phyloP scores from a whole-genome alignment of 164 flowering plant species.

The Liquidambar formosana region DNA sequence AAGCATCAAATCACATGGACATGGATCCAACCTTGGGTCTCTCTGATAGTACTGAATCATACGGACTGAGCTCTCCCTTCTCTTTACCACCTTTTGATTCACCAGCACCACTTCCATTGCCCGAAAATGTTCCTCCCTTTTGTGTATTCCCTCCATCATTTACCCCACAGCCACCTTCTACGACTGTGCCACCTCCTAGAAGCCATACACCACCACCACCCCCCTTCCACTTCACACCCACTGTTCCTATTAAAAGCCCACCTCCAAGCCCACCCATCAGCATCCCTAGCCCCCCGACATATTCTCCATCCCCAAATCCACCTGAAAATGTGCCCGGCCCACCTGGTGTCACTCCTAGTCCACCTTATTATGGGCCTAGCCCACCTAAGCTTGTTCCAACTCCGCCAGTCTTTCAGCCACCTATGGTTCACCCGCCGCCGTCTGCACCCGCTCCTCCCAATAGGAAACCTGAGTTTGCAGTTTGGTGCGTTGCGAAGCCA shows the following conservation, averaged over 20 bases:
- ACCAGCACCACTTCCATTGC: constrained; percentile 9
- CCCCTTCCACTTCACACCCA: too few relatives aligned
- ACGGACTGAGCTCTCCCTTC: neutral
- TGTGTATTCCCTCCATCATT: neutral
- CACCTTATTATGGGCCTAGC: constrained; percentile 5
- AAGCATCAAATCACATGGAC: neutral
- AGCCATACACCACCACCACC: too few relatives aligned
- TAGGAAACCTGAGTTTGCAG: neutral
- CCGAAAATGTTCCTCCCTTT: neutral
- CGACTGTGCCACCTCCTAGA: neutral
- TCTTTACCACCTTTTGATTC: constrained; percentile 18
- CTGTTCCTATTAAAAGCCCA: too few relatives aligned
- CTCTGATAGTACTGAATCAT: neutral
- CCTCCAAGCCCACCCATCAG: too few relatives aligned
- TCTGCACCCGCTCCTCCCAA: constrained; percentile 4
- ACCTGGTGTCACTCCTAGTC: neutral
- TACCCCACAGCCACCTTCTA: neutral
- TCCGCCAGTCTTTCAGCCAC: constrained; percentile 14
- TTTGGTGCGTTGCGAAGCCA: constrained; percentile 42
- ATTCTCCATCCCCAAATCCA: neutral
- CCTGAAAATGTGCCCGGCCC: neutral
- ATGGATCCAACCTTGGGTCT: neutral
- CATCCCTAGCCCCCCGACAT: neutral
- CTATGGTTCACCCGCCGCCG: constrained; percentile 16
- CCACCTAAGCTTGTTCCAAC: constrained; percentile 5